Conservation (phyloP, 2,329 filamentous ascomycete species). For the Seiridium unicorne region DNA sequence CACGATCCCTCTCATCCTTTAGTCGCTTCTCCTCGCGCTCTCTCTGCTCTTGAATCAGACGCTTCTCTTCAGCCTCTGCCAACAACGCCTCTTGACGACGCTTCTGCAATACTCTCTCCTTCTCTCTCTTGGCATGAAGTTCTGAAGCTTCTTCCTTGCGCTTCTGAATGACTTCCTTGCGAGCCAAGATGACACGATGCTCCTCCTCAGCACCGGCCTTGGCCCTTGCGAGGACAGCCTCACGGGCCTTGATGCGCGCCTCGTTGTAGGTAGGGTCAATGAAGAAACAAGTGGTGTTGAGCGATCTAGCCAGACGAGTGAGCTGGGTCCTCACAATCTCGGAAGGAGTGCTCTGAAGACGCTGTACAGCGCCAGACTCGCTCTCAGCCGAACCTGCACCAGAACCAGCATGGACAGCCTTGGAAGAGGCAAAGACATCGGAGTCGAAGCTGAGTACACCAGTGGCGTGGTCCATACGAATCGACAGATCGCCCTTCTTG, state of each 20-base stretch:
- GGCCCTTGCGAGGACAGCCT: conserved; percentile 77
- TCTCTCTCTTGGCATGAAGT: conserved; percentile 82
- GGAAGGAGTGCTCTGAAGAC: conserved; percentile 93
- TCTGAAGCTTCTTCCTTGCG: conserved; percentile 96
- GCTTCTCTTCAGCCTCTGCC: conserved; percentile 84
- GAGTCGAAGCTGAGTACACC: conserved; percentile 96
- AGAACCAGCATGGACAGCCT: conserved; percentile 83
- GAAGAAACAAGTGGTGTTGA: conserved; percentile 93
- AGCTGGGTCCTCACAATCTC: conserved; percentile 97
- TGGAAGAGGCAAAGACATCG: conserved; percentile 96
- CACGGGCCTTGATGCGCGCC: conserved; percentile 73
- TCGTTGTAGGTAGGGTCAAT: conserved; percentile 89
- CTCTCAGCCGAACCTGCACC: conserved; percentile 82
- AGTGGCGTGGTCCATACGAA: conserved; percentile 93
- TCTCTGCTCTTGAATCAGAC: conserved; percentile 87
- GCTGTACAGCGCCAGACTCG: conserved; percentile 83
- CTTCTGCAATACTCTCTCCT: conserved; percentile 88
- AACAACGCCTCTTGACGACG: conserved; percentile 82
- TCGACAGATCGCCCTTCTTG: conserved; percentile 98
- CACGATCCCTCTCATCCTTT: conserved; percentile 83
- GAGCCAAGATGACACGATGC: conserved; percentile 78
- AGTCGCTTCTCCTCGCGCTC: conserved; percentile 85
- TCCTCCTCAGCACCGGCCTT: conserved; percentile 89
- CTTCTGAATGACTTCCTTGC: conserved; percentile 90
- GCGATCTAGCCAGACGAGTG: conserved; percentile 83